Percentiles rank a stretch among this genome's conserved stretches.
Conservation (phyloP, 345 rosid species). For the Physaria fendleri region DNA sequence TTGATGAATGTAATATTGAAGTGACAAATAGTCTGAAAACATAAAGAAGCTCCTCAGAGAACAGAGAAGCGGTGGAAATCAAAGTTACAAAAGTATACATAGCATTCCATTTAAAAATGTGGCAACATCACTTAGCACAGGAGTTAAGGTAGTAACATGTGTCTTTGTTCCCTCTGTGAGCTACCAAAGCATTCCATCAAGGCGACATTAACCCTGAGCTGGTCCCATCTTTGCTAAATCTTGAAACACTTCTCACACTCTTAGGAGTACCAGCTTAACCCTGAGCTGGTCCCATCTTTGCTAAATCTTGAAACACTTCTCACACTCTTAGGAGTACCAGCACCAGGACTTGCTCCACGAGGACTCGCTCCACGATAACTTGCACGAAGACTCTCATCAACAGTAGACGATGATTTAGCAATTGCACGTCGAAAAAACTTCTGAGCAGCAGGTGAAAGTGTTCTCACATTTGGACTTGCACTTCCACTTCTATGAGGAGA, state of each 20-base stretch:
- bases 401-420: constrained; percentile 70
- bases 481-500: constrained; percentile 93
- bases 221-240: constrained; percentile 78
- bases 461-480: constrained; percentile 75
- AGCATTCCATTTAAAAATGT: not conserved
- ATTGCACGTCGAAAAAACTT: constrained; percentile 86
- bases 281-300: constrained; percentile 70
- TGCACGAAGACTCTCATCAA: constrained; percentile 93
- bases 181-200: constrained; percentile 32
- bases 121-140: constrained; percentile 4
- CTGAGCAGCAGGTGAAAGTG: constrained; percentile 93
- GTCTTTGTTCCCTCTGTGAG: constrained; percentile 12
- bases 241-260: constrained; percentile 60
- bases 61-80: not conserved
- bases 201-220: constrained; percentile 55
- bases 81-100: not conserved
- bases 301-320: constrained; percentile 79
- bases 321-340: constrained; percentile 60
- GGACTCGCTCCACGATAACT: constrained; percentile 85
- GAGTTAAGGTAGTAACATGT: constrained; percentile 11
- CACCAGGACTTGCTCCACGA: constrained; percentile 51
- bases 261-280: constrained; percentile 69
- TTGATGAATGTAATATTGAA: not conserved
- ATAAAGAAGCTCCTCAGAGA: not conserved
- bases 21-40: not conserved